These are phyloP conservation scores for Didymella pinodella DNA, from an alignment of 2,329 filamentous ascomycete genomes.

Conservation along the genomic window DNA sequence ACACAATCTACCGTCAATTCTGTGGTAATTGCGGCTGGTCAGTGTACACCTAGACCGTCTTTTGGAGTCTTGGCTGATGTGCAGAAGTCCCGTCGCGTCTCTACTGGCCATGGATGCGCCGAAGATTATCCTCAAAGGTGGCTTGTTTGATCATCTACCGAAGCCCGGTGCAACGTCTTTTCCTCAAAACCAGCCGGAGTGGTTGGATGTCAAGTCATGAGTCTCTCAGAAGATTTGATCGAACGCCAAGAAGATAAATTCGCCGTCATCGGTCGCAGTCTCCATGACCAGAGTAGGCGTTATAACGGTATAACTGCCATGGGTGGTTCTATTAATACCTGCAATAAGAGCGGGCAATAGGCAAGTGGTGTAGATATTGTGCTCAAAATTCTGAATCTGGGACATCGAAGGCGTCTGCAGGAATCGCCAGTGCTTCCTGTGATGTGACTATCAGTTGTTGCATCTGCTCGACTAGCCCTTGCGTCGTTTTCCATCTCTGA, in stretches of 20 bases:
- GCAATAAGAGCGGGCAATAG: background rate
- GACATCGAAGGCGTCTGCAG: slow-evolving; percentile 42
- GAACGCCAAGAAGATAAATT: too few species aligned
- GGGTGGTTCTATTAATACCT: background rate
- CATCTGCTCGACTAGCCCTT: slow-evolving; percentile 29
- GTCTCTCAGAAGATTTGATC: background rate
- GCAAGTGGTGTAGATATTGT: too few species aligned
- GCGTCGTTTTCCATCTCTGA: slow-evolving; percentile 35
- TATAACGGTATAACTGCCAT: background rate
- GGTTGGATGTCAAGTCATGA: slow-evolving; percentile 34
- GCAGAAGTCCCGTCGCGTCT: slow-evolving; percentile 33
- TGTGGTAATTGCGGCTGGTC: slow-evolving; percentile 44
- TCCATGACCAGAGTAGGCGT: background rate
- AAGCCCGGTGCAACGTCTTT: slow-evolving; percentile 28
- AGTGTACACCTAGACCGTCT: background rate
- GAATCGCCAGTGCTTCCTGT: slow-evolving; percentile 30
- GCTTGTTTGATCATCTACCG: slow-evolving; percentile 37
- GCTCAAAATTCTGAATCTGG: slow-evolving; percentile 26
- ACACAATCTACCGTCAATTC: slow-evolving; percentile 39
- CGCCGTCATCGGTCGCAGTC: too few species aligned
- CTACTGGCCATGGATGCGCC: slow-evolving; percentile 24
- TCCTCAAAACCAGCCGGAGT: slow-evolving; percentile 31
- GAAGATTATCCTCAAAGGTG: slow-evolving; percentile 37
- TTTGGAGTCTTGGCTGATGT: background rate
- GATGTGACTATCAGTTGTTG: slow-evolving; percentile 27